Evolutionary conservation across 164 flowering plant genomes (phyloP), one percentile per base, ranked within the genome.

Genomic region (Hamamelis virginiana): DNA sequence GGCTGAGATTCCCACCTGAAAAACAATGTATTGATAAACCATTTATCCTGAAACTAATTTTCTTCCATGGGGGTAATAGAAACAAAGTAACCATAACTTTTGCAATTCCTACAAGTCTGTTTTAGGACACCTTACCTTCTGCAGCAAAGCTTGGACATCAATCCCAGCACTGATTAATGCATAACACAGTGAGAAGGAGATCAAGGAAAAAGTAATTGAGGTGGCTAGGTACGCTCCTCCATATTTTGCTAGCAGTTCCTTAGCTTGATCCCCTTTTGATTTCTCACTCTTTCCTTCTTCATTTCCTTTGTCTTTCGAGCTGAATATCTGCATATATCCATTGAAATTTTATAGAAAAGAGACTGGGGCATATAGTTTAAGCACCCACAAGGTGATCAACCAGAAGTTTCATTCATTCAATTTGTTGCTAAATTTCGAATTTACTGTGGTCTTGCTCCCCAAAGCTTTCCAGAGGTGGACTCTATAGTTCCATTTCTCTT

Each of bases 181-280:
- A 69, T 95, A 95, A 50, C 97, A 95, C 3, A 95, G 85, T 0
- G 89, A 66, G 76, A 92, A 95, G n/a, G 98, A 95, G 73, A 92
- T 85, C 75, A 91, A 69, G 10, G 98, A 95, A 55, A 95, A 91
- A 66, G 91, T 88, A 22, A 92, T 95, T 21, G 98, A 95, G 48
- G 98, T 95, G 27, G 94, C 97, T 55, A 95, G 75, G 73, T 92
- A 92, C 22, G 99, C 99, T 69, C 97, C 99, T 69, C 99, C 99
- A 72, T 95, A 95, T 71, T 95, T 95, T 3, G 97, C 84, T 25
- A 95, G 74, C 69, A 95, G 80, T 60, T 89, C 94, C 78, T 95
- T 95, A 5, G 97, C 97, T 80, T 91, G 83, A 51, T 89, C n/a
- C n/a, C n/a, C n/a, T n/a, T n/a, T n/a, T n/a, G n/a, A n/a, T n/a